Evolutionary conservation across 2,329 filamentous ascomycete genomes (phyloP).

Genomic region (Trichoderma guizhouense): DNA sequence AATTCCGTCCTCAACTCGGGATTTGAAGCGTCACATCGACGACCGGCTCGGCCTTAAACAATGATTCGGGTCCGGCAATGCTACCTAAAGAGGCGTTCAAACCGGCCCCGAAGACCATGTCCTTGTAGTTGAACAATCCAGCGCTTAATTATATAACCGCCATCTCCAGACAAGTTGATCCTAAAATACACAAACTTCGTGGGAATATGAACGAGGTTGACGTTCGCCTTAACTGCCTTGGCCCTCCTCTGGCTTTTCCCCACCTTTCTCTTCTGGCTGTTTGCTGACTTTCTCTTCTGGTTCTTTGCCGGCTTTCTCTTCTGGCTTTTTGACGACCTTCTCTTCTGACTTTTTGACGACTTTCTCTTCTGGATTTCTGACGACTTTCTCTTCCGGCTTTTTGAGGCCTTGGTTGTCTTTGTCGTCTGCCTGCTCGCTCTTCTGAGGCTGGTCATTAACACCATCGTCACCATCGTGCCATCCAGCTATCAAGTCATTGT

Average conservation of each 20-base stretch:
- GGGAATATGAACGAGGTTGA: not conserved
- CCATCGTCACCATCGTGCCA: slow-evolving; percentile 30
- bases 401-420: not conserved
- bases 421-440: not conserved
- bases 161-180: not conserved
- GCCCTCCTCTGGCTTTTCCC: not conserved
- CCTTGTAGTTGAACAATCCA: not conserved
- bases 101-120: not conserved
- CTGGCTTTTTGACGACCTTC: too few relatives aligned
- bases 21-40: not conserved
- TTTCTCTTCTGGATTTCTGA: too few relatives aligned
- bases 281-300: too few relatives aligned
- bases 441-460: not conserved
- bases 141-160: not conserved
- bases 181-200: not conserved
- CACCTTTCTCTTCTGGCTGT: not conserved
- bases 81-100: not conserved
- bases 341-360: not conserved
- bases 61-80: not conserved
- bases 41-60: not conserved
- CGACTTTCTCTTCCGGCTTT: not conserved
- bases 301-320: too few relatives aligned
- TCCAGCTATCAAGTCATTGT: slow-evolving; percentile 39
- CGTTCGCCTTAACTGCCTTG: not conserved
- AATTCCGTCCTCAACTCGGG: not conserved